A percentile compares a stretch with the other conserved stretches of the same genome.
phyloP scores from a whole-genome alignment of 805 yeast genomes.

The Cyberlindnera misumaiensis region DNA sequence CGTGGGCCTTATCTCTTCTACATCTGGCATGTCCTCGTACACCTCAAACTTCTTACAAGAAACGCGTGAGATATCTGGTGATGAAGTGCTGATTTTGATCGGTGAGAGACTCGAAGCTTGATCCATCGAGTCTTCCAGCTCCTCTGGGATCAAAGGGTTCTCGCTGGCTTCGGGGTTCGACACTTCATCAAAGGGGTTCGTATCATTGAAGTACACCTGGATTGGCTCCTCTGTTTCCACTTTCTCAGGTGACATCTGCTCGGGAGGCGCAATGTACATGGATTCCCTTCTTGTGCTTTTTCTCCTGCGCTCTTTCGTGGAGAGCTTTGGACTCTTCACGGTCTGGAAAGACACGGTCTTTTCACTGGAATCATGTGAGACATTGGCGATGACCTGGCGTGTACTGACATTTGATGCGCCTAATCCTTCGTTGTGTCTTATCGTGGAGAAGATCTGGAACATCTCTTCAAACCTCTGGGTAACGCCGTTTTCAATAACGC shows the following conservation, averaged over 20 bases:
- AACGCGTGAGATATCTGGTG: conserved; percentile 9
- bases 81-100: conserved; percentile 11
- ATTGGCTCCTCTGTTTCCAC: conserved; percentile 1
- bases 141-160: conserved; percentile 1
- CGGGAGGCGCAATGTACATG: conserved; percentile 27
- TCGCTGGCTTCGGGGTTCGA: neutral
- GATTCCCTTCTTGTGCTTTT: conserved; percentile 36
- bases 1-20: neutral
- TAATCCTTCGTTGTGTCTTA: conserved; percentile 37
- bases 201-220: conserved; percentile 23
- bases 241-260: neutral
- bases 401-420: conserved; percentile 7
- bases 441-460: conserved; percentile 32
- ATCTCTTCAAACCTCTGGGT: conserved; percentile 39
- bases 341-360: conserved; percentile 22
- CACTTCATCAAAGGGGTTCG: conserved; percentile 11
- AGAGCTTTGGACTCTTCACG: conserved; percentile 18
- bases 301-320: conserved; percentile 26
- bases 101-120: conserved; percentile 20
- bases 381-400: conserved; percentile 3
- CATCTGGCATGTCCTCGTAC: conserved; percentile 18
- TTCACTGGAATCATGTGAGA: conserved; percentile 9
- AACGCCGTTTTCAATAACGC: conserved; percentile 35
- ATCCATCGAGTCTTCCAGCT: conserved; percentile 1
- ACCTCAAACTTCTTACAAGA: conserved; percentile 14